Evolutionary conservation across 768 basidiomycete genomes (phyloP).

Genomic region (Gautieria morchelliformis): DNA sequence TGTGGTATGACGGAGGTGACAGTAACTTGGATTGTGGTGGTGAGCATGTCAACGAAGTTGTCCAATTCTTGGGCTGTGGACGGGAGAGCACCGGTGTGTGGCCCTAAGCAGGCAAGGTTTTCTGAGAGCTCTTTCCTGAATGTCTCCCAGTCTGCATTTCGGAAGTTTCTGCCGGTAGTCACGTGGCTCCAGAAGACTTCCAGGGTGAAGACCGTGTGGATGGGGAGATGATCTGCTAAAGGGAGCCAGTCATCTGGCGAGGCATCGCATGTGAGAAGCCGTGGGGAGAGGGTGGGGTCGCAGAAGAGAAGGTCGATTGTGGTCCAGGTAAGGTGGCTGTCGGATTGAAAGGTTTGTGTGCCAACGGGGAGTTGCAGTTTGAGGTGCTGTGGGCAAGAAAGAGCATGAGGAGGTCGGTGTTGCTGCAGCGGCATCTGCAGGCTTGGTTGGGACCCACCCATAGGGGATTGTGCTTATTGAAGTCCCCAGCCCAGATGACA

Average conservation of each 20-base stretch:
- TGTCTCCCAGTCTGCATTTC: not conserved
- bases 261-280: not conserved
- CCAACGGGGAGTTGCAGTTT: not conserved
- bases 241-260: not conserved
- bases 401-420: no score
- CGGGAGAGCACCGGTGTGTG: slow-evolving; percentile 5
- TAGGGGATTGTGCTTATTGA: no score
- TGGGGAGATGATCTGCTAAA: no score
- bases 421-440: not conserved
- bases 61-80: slow-evolving; percentile 10
- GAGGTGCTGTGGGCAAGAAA: not conserved
- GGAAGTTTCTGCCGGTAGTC: not conserved
- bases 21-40: slow-evolving; percentile 11
- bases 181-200: not conserved
- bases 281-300: not conserved
- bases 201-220: not conserved
- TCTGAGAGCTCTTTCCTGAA: slow-evolving; percentile 16
- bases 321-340: not conserved
- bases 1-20: slow-evolving; percentile 15
- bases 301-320: not conserved
- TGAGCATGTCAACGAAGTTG: not conserved
- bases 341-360: not conserved
- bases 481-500: no score
- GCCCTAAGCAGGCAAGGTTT: slow-evolving; percentile 16
- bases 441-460: no score